Evolutionary conservation across 2,329 filamentous ascomycete species (phyloP).

Genomic region (Dactylellina leptospora): DNA sequence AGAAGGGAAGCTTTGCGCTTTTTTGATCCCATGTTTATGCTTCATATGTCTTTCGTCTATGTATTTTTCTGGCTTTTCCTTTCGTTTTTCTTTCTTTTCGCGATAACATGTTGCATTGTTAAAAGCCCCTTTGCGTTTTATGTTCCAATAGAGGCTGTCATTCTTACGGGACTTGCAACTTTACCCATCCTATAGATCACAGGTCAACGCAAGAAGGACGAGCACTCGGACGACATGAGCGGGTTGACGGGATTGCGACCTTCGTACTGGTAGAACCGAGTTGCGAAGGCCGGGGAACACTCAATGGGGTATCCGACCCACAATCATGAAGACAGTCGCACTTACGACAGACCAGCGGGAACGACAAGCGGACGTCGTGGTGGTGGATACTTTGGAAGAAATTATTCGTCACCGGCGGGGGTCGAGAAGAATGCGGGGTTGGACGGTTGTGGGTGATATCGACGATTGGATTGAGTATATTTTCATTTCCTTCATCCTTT

Average conservation of each 20-base stretch:
- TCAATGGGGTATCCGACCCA: not conserved
- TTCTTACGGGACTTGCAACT: constrained; percentile 9
- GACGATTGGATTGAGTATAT: no score
- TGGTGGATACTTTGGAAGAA: no score
- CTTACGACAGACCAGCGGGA: no score
- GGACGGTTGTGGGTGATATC: no score
- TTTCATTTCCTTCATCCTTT: no score
- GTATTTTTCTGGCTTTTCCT: not conserved
- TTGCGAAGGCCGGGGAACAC: no score
- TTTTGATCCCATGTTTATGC: no score
- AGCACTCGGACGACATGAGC: constrained; percentile 64
- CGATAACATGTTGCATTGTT: constrained; percentile 1
- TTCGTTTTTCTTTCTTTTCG: constrained; percentile 18
- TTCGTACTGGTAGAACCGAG: constrained; percentile 69
- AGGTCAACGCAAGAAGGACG: constrained; percentile 76
- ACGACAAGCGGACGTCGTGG: no score
- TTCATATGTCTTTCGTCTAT: no score
- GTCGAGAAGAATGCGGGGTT: constrained; percentile 5
- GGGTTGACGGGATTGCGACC: constrained; percentile 70
- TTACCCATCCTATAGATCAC: constrained; percentile 66
- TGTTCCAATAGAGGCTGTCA: constrained; percentile 1
- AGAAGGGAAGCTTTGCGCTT: constrained; percentile 37
- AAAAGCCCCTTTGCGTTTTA: no score
- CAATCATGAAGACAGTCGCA: no score
- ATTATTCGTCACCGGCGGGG: constrained; percentile 15